Base-by-base conservation (phyloP, 1,139 yeast genomes). In the Spathaspora sp. region DNA sequence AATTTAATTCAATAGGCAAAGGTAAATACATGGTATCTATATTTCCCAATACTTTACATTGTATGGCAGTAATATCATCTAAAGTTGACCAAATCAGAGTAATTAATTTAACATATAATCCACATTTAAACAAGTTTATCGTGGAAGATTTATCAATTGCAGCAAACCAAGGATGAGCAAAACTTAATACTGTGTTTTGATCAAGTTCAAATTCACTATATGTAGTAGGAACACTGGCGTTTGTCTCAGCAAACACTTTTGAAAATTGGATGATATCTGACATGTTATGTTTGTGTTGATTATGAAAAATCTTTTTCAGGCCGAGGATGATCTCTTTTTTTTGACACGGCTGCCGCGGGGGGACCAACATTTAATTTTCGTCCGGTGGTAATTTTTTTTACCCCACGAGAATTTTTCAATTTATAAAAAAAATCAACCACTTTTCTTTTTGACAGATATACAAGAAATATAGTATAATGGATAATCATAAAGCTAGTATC, bases 401-500 rank as follows among this genome's bases (percentile, higher is more conserved):
- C 34, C 34, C 15, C 34, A 29, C 36, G 17, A 15, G 24, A 34
- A 34, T 9, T 17, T 34, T 34, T 34, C 38, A 31, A n/a, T n/a
- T n/a, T n/a, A n/a, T n/a, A n/a, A n/a, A n/a, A n/a, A n/a, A n/a
- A 6, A 6, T 13, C 16, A 7, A 13, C 36, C 17, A 13, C 15
- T 13, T 13, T 7, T 31, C 36, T 31, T 31, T 13, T 31, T 16
- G 9, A 17, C 13, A 17, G 7, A 17, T n/a, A n/a, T n/a, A n/a
- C 9, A 4, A 16, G 20, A 34, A 20, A 7, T 20, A 4, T 18
- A 13, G 18, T 13, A 34, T 11, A 39, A 74, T 74, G 80, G 78
- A 74, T 42, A 69, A 70, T 39, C 69, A 69, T 47, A 60, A 59
- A 48, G 72, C 65, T 1, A 59, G 53, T 7, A 52, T 71, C 16